Evolutionary conservation across 805 yeast species (phyloP).

Genomic region (Myxozyma geophila): DNA sequence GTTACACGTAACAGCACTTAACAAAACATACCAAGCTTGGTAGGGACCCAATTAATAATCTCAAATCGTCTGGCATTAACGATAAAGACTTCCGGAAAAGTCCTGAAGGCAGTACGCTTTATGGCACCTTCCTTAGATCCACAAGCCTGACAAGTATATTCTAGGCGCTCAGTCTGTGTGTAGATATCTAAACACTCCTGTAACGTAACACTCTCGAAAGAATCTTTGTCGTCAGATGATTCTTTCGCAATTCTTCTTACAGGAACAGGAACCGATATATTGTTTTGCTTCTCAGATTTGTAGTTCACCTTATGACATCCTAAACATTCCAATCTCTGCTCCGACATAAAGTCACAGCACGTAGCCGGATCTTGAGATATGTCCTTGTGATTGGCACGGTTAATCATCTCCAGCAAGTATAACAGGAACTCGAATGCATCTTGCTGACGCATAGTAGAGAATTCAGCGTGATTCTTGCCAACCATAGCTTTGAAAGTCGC

Average conservation of each 20-base stretch:
- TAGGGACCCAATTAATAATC: constrained; percentile 87
- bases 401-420: constrained; percentile 63
- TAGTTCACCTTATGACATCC: constrained; percentile 67
- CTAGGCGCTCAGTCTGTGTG: constrained; percentile 59
- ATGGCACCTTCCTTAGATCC: constrained; percentile 46
- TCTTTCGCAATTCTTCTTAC: constrained; percentile 40
- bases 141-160: constrained; percentile 67
- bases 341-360: constrained; percentile 65
- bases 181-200: constrained; percentile 54
- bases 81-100: constrained; percentile 73
- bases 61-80: constrained; percentile 79
- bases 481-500: constrained; percentile 72
- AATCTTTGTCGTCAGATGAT: constrained; percentile 51
- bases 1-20: not conserved
- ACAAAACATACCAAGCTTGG: constrained; percentile 54
- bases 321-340: constrained; percentile 63
- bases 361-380: constrained; percentile 53
- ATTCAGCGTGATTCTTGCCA: constrained; percentile 81
- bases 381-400: constrained; percentile 32
- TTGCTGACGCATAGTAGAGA: constrained; percentile 85
- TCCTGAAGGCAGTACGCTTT: constrained; percentile 55
- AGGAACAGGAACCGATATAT: constrained; percentile 64
- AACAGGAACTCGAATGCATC: constrained; percentile 91
- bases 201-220: constrained; percentile 57
- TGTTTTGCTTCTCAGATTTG: constrained; percentile 61